Evolutionary conservation across 495 filamentous ascomycete species (phyloP), one percentile per base, ranked within the genome.

Genomic region (Neurospora hispaniola): DNA sequence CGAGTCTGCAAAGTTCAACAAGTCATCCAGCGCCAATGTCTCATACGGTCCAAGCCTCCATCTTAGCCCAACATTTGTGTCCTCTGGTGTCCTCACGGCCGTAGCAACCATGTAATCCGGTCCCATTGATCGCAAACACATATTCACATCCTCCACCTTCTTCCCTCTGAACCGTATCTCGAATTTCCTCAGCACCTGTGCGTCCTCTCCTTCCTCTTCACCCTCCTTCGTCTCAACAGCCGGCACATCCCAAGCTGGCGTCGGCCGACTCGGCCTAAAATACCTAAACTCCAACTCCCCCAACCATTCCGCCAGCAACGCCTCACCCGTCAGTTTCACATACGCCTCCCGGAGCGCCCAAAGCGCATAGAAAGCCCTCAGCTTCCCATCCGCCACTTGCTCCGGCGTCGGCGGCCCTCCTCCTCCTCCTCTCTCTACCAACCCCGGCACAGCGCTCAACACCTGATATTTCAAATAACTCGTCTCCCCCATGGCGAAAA

Each of bases 331-430:
- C 88, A 98, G 89, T 86, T 98, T 98, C 74, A 98, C 89, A 82
- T 94, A 98, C 1, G 94, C 92, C 82, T 97, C 94, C 75, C 96
- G 92, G 71, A 96, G 85, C 71, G 91, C 93, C 93, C 93, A 97
- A 75, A 91, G 92, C 3, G 94, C 89, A 77, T 96, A 97, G 80
- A 98, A 98, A 6, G 89, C 83, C 3, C 94, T 85, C 54, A 96
- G 83, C 77, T 80, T 80, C 43, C 72, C 80, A 69, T 83, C 82
- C 4, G 74, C 46, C 3, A 75, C 71, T 62, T 78, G 74, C 54
- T 78, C 79, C 27, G 69, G 72, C 40, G 73, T 73, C 31, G 73
- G 72, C 27, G 74, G 73, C 18, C 18, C 39, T 39, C 39, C 39
- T 39, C 39, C 7, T 8, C 8, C 39, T 39, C 39, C 7, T 8